Percentiles rank a stretch among this genome's conserved stretches.
These are phyloP conservation scores for Cryphonectria japonica DNA, from an alignment of 2,329 filamentous ascomycete species.

Conservation along the genomic window DNA sequence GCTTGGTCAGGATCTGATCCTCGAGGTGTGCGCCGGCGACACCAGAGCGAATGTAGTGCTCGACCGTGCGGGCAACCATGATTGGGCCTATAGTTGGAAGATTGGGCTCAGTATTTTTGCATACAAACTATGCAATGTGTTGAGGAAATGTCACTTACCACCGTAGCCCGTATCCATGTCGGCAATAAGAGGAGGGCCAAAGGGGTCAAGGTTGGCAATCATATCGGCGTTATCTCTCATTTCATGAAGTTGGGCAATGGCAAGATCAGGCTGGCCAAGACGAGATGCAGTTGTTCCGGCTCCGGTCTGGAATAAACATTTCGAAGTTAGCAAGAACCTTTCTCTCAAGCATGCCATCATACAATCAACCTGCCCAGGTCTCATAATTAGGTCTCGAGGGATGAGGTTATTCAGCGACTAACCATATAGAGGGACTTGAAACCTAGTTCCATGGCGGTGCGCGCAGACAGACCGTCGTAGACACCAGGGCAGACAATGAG, in stretches of 20 bases:
- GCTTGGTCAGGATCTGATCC: constrained; percentile 43
- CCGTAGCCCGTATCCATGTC: constrained; percentile 61
- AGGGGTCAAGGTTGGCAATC: constrained; percentile 54
- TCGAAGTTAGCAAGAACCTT: background rate
- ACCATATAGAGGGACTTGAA: constrained; percentile 68
- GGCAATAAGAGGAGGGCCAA: constrained; percentile 51
- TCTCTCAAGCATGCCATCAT: too few relatives aligned
- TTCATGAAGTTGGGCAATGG: constrained; percentile 55
- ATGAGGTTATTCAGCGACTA: constrained; percentile 27
- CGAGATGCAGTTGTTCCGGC: constrained; percentile 64
- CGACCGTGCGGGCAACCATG: constrained; percentile 47
- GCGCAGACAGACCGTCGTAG: constrained; percentile 65
- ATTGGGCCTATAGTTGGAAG: constrained; percentile 37
- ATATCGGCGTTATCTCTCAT: constrained; percentile 58
- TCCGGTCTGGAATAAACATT: constrained; percentile 51
- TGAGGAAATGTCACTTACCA: constrained; percentile 39
- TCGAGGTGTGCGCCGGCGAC: constrained; percentile 47
- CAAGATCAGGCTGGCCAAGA: constrained; percentile 66
- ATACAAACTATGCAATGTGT: background rate
- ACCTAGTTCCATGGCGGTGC: constrained; percentile 59
- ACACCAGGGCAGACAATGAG: constrained; percentile 62
- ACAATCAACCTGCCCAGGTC: background rate
- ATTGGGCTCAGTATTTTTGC: background rate
- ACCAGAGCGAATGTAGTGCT: constrained; percentile 56
- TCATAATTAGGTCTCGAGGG: background rate